These are phyloP conservation scores for Colletotrichum orbiculare DNA, from an alignment of 2,329 filamentous ascomycete genomes.

Conservation along the genomic window DNA sequence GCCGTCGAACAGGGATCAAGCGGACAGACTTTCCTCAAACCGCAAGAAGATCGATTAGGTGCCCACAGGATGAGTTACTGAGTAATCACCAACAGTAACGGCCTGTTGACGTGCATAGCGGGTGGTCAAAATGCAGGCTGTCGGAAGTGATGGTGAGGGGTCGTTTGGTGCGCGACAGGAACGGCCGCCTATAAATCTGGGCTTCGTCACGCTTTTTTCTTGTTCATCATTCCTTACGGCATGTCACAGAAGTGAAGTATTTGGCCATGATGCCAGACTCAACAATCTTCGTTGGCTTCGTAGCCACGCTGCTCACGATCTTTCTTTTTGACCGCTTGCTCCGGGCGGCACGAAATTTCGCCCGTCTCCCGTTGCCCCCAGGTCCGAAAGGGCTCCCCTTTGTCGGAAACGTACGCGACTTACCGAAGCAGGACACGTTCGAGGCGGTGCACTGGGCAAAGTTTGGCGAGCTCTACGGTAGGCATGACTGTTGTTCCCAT, in stretches of 20 bases:
- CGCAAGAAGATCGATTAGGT: no score
- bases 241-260: neutral
- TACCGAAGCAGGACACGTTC: conserved; percentile 47
- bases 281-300: conserved; percentile 3
- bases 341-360: conserved; percentile 1
- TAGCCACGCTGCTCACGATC: neutral
- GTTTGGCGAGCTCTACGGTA: conserved; percentile 46
- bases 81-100: no score
- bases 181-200: no score
- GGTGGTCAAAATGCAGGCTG: no score
- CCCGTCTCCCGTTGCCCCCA: conserved; percentile 33
- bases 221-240: no score
- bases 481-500: neutral
- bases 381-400: conserved; percentile 50
- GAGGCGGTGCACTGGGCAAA: conserved; percentile 48
- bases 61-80: no score
- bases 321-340: neutral
- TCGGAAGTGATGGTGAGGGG: no score
- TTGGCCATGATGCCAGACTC: neutral
- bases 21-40: no score
- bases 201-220: no score
- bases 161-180: no score
- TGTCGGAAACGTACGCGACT: conserved; percentile 57
- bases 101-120: no score
- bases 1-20: no score